A percentile compares a stretch with the other conserved stretches of the same genome.
phyloP scores from a whole-genome alignment of 228 moss, liverwort and hornwort species.

The Sphagnum fallax region DNA sequence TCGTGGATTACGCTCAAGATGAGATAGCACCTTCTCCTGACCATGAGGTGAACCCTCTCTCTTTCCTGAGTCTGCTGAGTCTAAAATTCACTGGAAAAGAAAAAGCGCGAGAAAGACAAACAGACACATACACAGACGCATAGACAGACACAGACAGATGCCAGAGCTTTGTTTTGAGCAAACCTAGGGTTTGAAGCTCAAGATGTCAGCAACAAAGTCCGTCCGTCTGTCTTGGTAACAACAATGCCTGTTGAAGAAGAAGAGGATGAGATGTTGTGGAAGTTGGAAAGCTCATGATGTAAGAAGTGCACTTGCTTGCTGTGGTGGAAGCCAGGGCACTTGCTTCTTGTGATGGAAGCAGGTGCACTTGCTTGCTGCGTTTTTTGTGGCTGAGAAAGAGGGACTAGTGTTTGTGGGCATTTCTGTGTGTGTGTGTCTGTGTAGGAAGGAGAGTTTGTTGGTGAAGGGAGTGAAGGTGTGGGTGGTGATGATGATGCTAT shows the following conservation, averaged over 20 bases:
- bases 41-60: conserved; percentile 10
- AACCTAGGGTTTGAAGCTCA: not conserved
- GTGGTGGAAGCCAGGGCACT: not conserved
- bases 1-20: conserved; percentile 80
- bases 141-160: too few relatives aligned
- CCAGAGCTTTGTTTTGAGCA: not conserved
- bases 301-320: not conserved
- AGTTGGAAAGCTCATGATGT: not conserved
- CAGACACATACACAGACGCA: too few relatives aligned
- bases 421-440: conserved; percentile 1
- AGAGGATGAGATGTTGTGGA: too few relatives aligned
- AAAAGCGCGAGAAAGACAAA: too few relatives aligned
- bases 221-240: not conserved
- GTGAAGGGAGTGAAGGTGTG: not conserved
- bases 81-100: not conserved
- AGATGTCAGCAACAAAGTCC: not conserved
- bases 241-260: not conserved
- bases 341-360: not conserved
- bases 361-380: not conserved
- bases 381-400: not conserved
- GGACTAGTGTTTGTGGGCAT: not conserved
- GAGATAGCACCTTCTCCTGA: conserved; percentile 41
- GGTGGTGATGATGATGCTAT: not conserved
- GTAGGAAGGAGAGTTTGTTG: conserved; percentile 33
- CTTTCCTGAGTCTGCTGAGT: not conserved